Percentiles rank a stretch among this genome's conserved stretches.
Evolutionary conservation across 805 yeast species (phyloP).

Genomic region (Candida ulmi): DNA sequence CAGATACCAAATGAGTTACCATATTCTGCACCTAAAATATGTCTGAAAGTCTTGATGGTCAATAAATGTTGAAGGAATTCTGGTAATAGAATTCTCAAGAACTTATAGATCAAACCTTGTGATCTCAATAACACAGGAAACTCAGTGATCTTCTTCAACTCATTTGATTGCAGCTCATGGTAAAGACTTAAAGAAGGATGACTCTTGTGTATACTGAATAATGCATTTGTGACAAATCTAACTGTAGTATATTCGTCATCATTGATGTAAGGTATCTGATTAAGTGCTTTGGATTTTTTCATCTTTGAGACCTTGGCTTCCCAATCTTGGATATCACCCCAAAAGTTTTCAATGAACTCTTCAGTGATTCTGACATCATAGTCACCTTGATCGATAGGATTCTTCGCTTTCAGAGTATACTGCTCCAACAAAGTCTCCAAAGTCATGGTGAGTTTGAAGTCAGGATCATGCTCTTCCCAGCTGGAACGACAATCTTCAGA

Average conservation of each 20-base stretch:
- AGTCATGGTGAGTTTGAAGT: conserved; percentile 28
- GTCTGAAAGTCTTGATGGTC: conserved; percentile 35
- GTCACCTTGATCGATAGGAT: conserved; percentile 8
- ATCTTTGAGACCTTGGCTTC: conserved; percentile 25
- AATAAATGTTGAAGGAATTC: conserved; percentile 28
- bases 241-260: conserved; percentile 49
- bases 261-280: conserved; percentile 38
- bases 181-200: conserved; percentile 24
- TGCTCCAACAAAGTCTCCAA: conserved; percentile 27
- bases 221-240: conserved; percentile 37
- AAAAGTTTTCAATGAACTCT: conserved; percentile 23
- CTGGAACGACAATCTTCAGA: conserved; percentile 34
- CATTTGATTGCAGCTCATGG: conserved; percentile 45
- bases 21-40: conserved; percentile 51
- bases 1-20: conserved; percentile 70
- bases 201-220: conserved; percentile 26
- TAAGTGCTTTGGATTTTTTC: conserved; percentile 31
- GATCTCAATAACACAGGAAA: conserved; percentile 45
- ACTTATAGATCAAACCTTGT: conserved; percentile 42
- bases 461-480: conserved; percentile 32
- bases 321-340: conserved; percentile 37
- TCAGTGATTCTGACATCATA: conserved; percentile 10
- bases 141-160: conserved; percentile 35
- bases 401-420: conserved; percentile 26
- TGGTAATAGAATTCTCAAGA: conserved; percentile 36